Percentiles rank a stretch among this genome's conserved stretches.
Evolutionary conservation across 441 rosid species (phyloP).

Genomic region (Hura crepitans): DNA sequence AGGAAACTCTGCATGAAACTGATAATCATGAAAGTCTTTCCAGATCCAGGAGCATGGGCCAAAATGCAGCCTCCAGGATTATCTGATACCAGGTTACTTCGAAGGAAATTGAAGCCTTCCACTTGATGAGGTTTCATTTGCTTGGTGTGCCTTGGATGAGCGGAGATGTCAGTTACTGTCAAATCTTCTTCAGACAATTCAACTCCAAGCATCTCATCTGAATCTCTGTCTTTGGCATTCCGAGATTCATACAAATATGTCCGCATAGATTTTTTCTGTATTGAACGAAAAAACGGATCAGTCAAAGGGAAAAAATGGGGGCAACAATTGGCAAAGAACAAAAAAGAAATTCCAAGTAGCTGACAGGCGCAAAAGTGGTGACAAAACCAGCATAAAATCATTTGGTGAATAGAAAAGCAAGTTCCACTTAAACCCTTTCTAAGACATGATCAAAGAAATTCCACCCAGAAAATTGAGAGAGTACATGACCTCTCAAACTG

Average conservation of each 20-base stretch:
- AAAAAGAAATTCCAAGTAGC: background rate
- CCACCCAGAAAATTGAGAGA: background rate
- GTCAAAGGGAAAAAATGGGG: background rate
- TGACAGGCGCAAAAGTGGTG: background rate
- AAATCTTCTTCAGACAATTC: constrained; percentile 39
- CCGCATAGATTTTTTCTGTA: constrained; percentile 55
- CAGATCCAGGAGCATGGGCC: constrained; percentile 98
- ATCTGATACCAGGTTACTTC: constrained; percentile 61
- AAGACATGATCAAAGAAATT: background rate
- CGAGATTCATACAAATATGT: constrained; percentile 43
- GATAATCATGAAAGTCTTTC: constrained; percentile 83
- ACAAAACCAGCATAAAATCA: background rate
- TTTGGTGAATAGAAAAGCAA: background rate
- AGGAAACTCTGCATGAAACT: constrained; percentile 88
- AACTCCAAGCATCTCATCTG: constrained; percentile 35
- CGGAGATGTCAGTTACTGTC: constrained; percentile 47
- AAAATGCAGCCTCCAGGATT: constrained; percentile 83
- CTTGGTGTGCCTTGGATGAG: constrained; percentile 78
- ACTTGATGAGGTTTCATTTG: constrained; percentile 80
- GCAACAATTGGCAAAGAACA: constrained; percentile 5
- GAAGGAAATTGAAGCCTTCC: constrained; percentile 75
- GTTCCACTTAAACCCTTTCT: background rate
- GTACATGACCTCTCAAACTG: background rate
- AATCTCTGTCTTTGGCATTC: constrained; percentile 35
- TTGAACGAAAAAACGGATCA: constrained; percentile 13